Conservation (phyloP, 2,329 filamentous ascomycete species). For the Dothidotthia symphoricarpi region DNA sequence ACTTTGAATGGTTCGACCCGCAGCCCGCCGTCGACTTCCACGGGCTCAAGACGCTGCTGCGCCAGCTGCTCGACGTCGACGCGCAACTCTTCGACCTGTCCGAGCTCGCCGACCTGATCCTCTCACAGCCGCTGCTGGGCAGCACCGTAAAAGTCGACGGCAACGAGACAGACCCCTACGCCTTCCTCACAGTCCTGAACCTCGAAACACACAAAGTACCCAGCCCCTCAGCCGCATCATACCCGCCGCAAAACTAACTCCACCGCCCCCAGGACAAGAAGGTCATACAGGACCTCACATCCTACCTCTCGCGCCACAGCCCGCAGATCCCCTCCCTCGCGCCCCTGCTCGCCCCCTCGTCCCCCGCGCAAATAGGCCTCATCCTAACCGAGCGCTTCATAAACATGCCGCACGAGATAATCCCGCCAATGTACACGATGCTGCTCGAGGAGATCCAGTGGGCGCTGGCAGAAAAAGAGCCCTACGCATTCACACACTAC, state of each 20-base stretch:
- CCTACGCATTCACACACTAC: slow-evolving; percentile 91
- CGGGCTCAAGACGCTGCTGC: slow-evolving; percentile 82
- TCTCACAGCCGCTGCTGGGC: slow-evolving; percentile 82
- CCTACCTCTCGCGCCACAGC: slow-evolving; percentile 63
- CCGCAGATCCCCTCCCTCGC: slow-evolving; percentile 53
- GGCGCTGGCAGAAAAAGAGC: slow-evolving; percentile 85
- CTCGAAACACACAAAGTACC: slow-evolving; percentile 67
- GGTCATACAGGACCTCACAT: slow-evolving; percentile 66
- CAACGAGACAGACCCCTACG: slow-evolving; percentile 87
- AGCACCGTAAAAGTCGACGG: slow-evolving; percentile 98
- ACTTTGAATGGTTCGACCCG: slow-evolving; percentile 99
- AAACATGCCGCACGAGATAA: slow-evolving; percentile 92
- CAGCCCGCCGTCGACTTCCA: slow-evolving; percentile 89
- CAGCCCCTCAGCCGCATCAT: too few species aligned
- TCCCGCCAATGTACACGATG: slow-evolving; percentile 94
- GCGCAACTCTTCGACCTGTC: slow-evolving; percentile 83
- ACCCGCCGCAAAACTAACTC: too few species aligned
- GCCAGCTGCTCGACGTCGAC: slow-evolving; percentile 91
- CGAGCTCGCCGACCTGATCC: slow-evolving; percentile 77
- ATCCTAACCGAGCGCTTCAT: slow-evolving; percentile 91
- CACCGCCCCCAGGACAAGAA: slow-evolving; percentile 58
- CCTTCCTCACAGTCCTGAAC: slow-evolving; percentile 86
- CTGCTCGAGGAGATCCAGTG: slow-evolving; percentile 86
- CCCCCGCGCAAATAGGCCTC: slow-evolving; percentile 65
- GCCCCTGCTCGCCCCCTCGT: slow-evolving; percentile 38